Percentiles rank a stretch among this genome's conserved stretches.
Evolutionary conservation across 2,329 filamentous ascomycete genomes (phyloP).

Genomic region (Lasiodiplodia hormozganensis): DNA sequence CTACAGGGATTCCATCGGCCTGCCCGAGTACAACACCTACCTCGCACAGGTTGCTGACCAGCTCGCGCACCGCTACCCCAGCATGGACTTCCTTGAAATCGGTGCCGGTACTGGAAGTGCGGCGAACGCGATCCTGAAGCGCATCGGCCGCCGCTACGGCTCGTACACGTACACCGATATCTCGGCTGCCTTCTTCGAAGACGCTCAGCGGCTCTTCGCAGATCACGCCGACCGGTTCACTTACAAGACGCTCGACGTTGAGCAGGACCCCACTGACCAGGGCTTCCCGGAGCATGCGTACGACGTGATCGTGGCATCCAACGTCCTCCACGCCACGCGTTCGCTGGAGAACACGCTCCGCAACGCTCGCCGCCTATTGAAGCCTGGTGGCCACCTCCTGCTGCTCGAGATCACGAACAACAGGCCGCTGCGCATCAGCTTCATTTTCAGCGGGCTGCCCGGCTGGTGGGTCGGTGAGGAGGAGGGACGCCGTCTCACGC

Average conservation of each 20-base stretch:
- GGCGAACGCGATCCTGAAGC: constrained; percentile 21
- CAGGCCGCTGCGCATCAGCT: background rate
- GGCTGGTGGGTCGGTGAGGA: constrained; percentile 46
- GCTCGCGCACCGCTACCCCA: constrained; percentile 2
- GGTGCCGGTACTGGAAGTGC: constrained; percentile 33
- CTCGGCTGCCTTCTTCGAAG: constrained; percentile 28
- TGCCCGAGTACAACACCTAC: background rate
- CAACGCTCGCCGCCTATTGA: background rate
- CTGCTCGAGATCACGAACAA: constrained; percentile 46
- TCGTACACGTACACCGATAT: constrained; percentile 36
- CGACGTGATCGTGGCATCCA: constrained; percentile 34
- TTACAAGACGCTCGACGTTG: constrained; percentile 25
- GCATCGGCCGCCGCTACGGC: constrained; percentile 13
- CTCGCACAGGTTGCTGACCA: background rate
- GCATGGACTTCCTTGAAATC: constrained; percentile 28
- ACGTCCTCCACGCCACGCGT: constrained; percentile 33
- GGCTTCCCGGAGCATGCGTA: constrained; percentile 30
- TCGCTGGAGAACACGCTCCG: constrained; percentile 31
- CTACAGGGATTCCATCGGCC: background rate
- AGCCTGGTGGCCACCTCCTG: constrained; percentile 14
- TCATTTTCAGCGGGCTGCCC: constrained; percentile 33
- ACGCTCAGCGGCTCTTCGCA: constrained; percentile 24
- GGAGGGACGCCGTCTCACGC: constrained; percentile 39
- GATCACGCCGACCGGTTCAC: constrained; percentile 8
- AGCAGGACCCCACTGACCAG: constrained; percentile 26